Conservation (phyloP, 2,329 filamentous ascomycete genomes). For the Ophiostoma angusticollis region DNA sequence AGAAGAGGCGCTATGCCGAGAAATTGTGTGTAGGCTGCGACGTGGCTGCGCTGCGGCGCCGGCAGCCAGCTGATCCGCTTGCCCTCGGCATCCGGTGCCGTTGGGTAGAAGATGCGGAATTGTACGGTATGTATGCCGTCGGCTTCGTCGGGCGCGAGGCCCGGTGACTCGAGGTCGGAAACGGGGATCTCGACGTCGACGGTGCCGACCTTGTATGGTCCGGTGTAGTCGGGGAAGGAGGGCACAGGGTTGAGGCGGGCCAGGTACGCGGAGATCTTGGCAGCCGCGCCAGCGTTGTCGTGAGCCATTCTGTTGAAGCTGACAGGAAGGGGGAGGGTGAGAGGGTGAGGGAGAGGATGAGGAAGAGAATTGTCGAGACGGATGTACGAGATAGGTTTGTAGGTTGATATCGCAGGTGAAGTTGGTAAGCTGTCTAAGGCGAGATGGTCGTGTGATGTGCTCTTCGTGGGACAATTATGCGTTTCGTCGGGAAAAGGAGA, state of each 20-base stretch:
- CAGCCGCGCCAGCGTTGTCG: constrained; percentile 5
- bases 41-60: constrained; percentile 58
- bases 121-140: constrained; percentile 56
- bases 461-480: too few relatives aligned
- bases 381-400: too few relatives aligned
- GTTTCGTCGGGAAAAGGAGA: too few relatives aligned
- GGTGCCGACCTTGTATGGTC: constrained; percentile 66
- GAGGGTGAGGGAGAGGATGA: not conserved
- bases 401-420: too few relatives aligned
- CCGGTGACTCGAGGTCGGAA: constrained; percentile 41
- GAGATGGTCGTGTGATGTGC: too few relatives aligned
- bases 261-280: constrained; percentile 34
- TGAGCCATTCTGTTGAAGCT: not conserved
- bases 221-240: constrained; percentile 60
- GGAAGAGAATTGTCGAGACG: not conserved
- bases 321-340: not conserved
- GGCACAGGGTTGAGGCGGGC: constrained; percentile 55
- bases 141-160: constrained; percentile 39
- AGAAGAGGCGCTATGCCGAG: constrained; percentile 49
- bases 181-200: constrained; percentile 70
- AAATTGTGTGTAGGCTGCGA: constrained; percentile 66
- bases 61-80: constrained; percentile 65
- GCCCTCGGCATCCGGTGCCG: constrained; percentile 36
- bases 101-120: constrained; percentile 75
- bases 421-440: too few relatives aligned